A percentile compares a stretch with the other conserved stretches of the same genome.
Evolutionary conservation across 768 basidiomycete species (phyloP).

Genomic region (Mycena indigotica): DNA sequence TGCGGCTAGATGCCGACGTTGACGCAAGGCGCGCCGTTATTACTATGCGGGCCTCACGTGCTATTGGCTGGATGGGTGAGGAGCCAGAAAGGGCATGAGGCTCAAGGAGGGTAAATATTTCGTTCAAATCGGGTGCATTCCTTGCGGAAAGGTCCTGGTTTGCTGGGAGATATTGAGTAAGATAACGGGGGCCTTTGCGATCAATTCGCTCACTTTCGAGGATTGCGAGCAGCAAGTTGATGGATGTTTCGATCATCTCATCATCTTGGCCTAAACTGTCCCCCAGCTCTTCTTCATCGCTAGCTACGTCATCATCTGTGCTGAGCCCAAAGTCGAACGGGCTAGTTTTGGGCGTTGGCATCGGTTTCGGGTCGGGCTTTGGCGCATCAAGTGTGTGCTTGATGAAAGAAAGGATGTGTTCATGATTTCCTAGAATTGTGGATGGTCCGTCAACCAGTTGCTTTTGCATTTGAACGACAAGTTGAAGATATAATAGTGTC

Average conservation of each 20-base stretch:
- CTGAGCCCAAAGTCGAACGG: constrained; percentile 34
- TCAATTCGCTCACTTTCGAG: constrained; percentile 67
- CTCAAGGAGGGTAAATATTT: constrained; percentile 70
- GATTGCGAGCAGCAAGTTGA: constrained; percentile 80
- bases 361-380: constrained; percentile 7
- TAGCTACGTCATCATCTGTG: constrained; percentile 57
- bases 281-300: constrained; percentile 49
- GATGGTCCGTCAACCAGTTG: constrained; percentile 59
- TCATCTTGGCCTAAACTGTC: constrained; percentile 48
- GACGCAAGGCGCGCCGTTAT: constrained; percentile 80
- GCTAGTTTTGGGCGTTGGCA: constrained; percentile 21
- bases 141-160: constrained; percentile 64
- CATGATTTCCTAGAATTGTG: constrained; percentile 63
- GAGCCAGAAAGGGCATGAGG: constrained; percentile 52
- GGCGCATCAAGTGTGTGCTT: constrained; percentile 69
- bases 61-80: constrained; percentile 52
- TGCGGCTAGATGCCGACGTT: constrained; percentile 40
- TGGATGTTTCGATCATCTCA: constrained; percentile 74
- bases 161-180: constrained; percentile 30
- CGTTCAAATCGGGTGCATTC: constrained; percentile 63
- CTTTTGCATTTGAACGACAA: constrained; percentile 81
- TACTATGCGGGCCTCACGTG: constrained; percentile 80
- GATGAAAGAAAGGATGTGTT: constrained; percentile 80
- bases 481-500: constrained; percentile 72
- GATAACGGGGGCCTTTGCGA: constrained; percentile 1